Evolutionary conservation across 1,284 basidiomycete genomes (phyloP), one percentile per base, ranked within the genome.

Genomic region (Afroboletus lepidellus): DNA sequence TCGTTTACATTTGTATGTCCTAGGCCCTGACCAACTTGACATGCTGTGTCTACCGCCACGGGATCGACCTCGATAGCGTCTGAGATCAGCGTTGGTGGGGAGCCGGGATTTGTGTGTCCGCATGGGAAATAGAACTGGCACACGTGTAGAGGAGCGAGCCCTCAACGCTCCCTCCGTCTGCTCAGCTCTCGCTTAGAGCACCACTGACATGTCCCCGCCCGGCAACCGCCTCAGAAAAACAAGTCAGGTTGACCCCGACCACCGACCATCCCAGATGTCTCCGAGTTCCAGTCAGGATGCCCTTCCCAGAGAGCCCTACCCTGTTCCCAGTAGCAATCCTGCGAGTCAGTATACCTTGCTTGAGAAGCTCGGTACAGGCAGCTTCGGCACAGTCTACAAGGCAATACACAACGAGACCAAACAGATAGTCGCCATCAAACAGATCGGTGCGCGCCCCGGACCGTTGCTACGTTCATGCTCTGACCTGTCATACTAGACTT

Each of bases 381-480:
- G 90, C 68, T 99, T 98, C 69, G 95, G 95, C 7, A 91, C 87
- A 1, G 96, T 99, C 46, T 99, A 93, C 83, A 97, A 97, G 76
- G 94, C 92, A 3, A 88, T 94, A 63, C 94, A 99, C 74, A 92
- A 93, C 66, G 90, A 93, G 55, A 91, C 92, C 5, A 89, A 90
- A 66, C 87, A 96, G 72, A 88, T 94, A 55, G 97, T 99, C 23
- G 96, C 96, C 46, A 94, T 99, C 70, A 99, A 99, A 74, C 94
- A 98, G 72, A 98, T 99, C 66, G 92, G 92, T 91, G 62, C 60
- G 83, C 69, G 11, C 29, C 37, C 45, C 50, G 30, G 56, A 37
- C 50, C 16, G 23, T 34, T 39, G n/a, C 13, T 16, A 16, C 23
- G 38, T 36, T 32, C 38, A 18, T 39, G 43, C 37, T 20, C 39